Base-by-base conservation (phyloP, 441 rosid genomes). In the Populus tomentosa region DNA sequence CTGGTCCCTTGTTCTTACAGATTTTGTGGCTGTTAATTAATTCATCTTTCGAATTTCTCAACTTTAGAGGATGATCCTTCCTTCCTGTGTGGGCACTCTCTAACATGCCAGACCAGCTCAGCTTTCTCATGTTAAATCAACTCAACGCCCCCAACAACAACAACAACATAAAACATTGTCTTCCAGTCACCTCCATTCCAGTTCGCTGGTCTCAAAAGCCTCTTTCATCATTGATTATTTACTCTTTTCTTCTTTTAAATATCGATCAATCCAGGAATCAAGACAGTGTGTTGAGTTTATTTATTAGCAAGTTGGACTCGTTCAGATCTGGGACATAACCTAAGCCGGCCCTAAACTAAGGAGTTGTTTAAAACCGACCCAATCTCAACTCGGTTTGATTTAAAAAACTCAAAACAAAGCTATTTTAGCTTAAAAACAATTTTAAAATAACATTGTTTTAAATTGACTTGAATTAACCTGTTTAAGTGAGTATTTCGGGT, bases 1-100 rank as follows among this genome's bases (percentile, higher is more conserved):
- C 30, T 59, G 80, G 76, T 75, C 85, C 80, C 70, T 38, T 38
- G 20, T 38, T 36, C 77, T 70, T 74, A 75, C 77, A 69, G 76
- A 70, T 59, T 82, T 64, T 74, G 33, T 56, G 79, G 79, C 81
- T 46, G 67, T 38, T 64, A 9, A 74, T 74, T 40, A 26, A 16
- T 62, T 63, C 69, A 36, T 35, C 36, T 63, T 2, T 38, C 16
- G 40, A 7, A 20, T 64, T 64, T 38, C 38, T 53, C 53, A n/a
- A 11, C 32, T 72, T 75, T 50, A 13, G 8, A 75, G 67, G 53
- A 67, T 67, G 56, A 75, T 13, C 42, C 64, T 5, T 32, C 10
- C 10, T 4, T 46, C 18, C 50, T n/a, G 6, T 0, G 71, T 50
- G 65, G 21, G 63, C 32, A 20, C 71, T 20, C 14, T 24, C 50